Evolutionary conservation across 2,329 filamentous ascomycete genomes (phyloP).

Genomic region (Alternaria sp.): DNA sequence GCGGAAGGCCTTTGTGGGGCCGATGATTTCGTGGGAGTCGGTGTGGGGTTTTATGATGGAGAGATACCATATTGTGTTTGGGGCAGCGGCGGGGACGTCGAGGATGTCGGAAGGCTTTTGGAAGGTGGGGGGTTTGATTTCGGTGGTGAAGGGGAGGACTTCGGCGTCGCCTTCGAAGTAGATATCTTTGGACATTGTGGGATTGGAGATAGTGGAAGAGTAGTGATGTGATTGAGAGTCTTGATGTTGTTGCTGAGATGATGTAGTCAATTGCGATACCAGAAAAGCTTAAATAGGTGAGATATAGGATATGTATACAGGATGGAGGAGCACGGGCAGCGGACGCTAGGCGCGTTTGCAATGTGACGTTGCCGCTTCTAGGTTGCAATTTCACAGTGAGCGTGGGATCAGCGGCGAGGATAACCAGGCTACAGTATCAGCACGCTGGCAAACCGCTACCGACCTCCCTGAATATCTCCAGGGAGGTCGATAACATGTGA

Average conservation of each 20-base stretch:
- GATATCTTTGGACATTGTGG: constrained; percentile 22
- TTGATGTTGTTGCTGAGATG: background rate
- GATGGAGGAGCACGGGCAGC: background rate
- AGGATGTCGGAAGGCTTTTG: constrained; percentile 29
- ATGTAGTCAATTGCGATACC: background rate
- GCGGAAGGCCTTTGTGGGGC: constrained; percentile 28
- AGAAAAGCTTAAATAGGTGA: background rate
- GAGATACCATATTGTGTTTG: constrained; percentile 38
- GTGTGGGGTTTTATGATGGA: constrained; percentile 33
- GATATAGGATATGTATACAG: background rate
- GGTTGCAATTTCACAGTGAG: background rate
- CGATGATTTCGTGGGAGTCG: constrained; percentile 30
- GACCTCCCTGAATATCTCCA: background rate
- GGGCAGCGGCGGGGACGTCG: constrained; percentile 6
- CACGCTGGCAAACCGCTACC: background rate
- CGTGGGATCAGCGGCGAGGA: no score
- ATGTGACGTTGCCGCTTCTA: background rate
- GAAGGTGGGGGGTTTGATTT: background rate
- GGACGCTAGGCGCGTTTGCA: constrained; percentile 7
- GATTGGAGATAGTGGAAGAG: background rate
- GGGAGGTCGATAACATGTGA: background rate
- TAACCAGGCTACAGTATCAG: background rate
- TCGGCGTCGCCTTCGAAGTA: constrained; percentile 17
- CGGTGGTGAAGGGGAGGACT: background rate
- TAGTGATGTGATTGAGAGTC: background rate